Base-by-base conservation (phyloP, 1,284 basidiomycete species). In the Dichomitus squalens region DNA sequence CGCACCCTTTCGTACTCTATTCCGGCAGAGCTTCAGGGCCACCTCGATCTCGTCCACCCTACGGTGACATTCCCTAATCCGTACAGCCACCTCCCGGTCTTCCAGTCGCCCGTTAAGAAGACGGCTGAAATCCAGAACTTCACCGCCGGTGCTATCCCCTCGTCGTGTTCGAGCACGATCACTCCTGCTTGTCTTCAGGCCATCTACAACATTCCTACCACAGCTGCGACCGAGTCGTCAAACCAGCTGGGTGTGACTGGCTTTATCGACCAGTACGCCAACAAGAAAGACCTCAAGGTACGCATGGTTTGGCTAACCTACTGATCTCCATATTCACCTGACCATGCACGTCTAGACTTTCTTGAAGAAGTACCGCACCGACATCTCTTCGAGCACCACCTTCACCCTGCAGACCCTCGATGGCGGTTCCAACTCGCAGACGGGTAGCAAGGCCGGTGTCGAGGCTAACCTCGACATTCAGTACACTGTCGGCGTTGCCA, bases 391-490 rank as follows among this genome's bases (percentile, higher is more conserved):
- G 8, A 55, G 66, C 7, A 74, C 72, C 1, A 73, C 71, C 3
- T 68, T 68, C 46, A 55, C 63, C 12, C 54, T 65, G 14, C 56
- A 83, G 78, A 80, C 78, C 3, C 87, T 86, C 62, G 76, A 80
- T 65, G 66, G 66, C 20, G 66, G 64, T n/a, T 81, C 77, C 71
- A 73, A 81, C 20, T 61, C 80, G 6, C 75, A 76, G 54, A 48
- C 52, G 29, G 49, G 58, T 0, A 52, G 44, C 16, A 33, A 73
- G 7, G 73, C 74, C 11, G 76, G 75, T 25, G 62, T 72, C 18
- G 83, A 85, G 59, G 85, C 84, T 23, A 84, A 86, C 65, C 73
- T 88, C 12, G 85, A 88, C 64, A 81, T 86, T 38, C 84, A 89
- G 72, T 87, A 87, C 60, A 81, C 84, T 2, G 78, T 78, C 18